Evolutionary conservation across 2,329 filamentous ascomycete species (phyloP).

Genomic region (Aureobasidium namibiae): DNA sequence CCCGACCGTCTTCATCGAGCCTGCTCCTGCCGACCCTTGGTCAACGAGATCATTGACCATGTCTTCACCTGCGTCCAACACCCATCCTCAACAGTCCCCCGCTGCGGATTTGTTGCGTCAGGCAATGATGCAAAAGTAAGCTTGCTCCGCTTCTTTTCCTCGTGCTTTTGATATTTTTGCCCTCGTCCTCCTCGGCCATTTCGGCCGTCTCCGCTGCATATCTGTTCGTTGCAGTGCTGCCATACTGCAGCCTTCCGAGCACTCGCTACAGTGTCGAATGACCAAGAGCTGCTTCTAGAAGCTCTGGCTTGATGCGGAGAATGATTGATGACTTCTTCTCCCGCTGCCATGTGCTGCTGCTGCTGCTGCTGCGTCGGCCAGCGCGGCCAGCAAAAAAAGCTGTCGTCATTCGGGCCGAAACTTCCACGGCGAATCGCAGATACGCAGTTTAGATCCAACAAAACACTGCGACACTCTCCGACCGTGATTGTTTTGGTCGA

Average conservation of each 20-base stretch:
- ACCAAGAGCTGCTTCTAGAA: slow-evolving; percentile 6
- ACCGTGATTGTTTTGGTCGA: neutral
- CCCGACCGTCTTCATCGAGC: slow-evolving; percentile 33
- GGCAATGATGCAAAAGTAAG: slow-evolving; percentile 51
- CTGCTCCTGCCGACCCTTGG: slow-evolving; percentile 18
- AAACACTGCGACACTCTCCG: neutral
- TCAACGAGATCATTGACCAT: slow-evolving; percentile 19
- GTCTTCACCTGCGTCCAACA: slow-evolving; percentile 32
- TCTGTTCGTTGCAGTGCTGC: neutral
- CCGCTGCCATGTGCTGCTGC: neutral
- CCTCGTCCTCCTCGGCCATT: neutral
- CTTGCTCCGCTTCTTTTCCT: slow-evolving; percentile 17
- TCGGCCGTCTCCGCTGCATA: neutral
- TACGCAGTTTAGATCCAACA: slow-evolving; percentile 1
- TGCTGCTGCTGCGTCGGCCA: slow-evolving; percentile 6
- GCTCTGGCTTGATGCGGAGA: neutral
- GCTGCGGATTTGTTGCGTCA: slow-evolving; percentile 52
- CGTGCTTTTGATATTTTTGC: slow-evolving; percentile 9
- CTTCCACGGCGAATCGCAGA: slow-evolving; percentile 1
- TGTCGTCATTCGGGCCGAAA: slow-evolving; percentile 10
- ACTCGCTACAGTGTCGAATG: neutral
- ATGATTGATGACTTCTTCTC: neutral
- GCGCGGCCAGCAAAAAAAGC: slow-evolving; percentile 1
- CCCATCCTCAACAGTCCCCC: slow-evolving; percentile 31
- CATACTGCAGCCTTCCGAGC: slow-evolving; percentile 6